These are phyloP conservation scores for Ascosphaera aggregata DNA, from an alignment of 2,329 filamentous ascomycete genomes.

Conservation along the genomic window DNA sequence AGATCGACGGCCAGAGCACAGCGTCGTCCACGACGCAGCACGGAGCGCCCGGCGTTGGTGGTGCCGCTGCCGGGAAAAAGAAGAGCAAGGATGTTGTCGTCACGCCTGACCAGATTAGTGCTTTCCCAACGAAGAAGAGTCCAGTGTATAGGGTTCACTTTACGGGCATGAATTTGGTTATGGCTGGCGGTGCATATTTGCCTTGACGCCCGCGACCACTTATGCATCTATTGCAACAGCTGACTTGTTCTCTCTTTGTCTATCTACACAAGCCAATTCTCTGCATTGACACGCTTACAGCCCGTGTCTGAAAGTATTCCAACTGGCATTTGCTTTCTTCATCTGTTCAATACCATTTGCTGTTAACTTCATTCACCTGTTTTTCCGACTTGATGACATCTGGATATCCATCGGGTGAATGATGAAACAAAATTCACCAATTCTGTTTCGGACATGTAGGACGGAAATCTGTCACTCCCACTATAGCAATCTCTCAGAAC, in stretches of 20 bases:
- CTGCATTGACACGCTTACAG: neutral
- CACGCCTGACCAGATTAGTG: slow-evolving; percentile 79
- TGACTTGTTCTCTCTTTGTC: too few relatives aligned
- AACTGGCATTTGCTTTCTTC: neutral
- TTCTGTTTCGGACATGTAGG: too few relatives aligned
- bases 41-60: slow-evolving; percentile 16
- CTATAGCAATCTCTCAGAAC: neutral
- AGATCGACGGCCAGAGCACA: slow-evolving; percentile 28
- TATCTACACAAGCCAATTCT: too few relatives aligned
- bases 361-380: neutral
- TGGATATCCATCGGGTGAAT: too few relatives aligned
- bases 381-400: too few relatives aligned
- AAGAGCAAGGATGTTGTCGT: slow-evolving; percentile 77
- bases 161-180: slow-evolving; percentile 81
- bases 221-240: too few relatives aligned
- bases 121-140: slow-evolving; percentile 89
- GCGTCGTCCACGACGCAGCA: slow-evolving; percentile 16
- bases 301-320: neutral
- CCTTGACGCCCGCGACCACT: slow-evolving; percentile 22
- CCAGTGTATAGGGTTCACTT: slow-evolving; percentile 86
- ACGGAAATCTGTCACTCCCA: too few relatives aligned
- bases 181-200: slow-evolving; percentile 54
- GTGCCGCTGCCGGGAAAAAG: slow-evolving; percentile 28
- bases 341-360: neutral
- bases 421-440: too few relatives aligned